Percentiles rank a stretch among this genome's conserved stretches.
These are phyloP conservation scores for Claviceps fusiformis DNA, from an alignment of 2,329 filamentous ascomycete genomes.

Conservation along the genomic window DNA sequence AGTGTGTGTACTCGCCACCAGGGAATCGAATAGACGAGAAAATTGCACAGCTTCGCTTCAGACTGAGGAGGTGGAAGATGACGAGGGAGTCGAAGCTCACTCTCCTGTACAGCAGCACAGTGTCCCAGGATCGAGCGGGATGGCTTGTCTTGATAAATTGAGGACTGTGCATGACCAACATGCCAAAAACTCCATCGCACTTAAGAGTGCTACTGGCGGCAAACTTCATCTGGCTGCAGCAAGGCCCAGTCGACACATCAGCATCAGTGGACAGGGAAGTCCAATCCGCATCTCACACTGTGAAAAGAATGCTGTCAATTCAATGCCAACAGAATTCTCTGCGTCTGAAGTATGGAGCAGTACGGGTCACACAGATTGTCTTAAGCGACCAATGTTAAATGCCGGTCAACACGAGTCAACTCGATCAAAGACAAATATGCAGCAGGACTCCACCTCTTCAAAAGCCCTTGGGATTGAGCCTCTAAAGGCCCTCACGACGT, in stretches of 20 bases:
- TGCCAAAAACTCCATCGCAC: neutral
- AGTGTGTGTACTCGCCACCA: neutral
- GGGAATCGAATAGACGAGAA: neutral
- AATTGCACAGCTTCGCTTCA: neutral
- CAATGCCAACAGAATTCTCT: neutral
- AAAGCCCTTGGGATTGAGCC: neutral
- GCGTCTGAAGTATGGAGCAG: neutral
- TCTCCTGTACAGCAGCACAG: neutral
- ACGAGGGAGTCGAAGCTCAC: neutral
- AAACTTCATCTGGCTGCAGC: neutral
- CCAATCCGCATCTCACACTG: neutral
- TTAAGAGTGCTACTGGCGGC: neutral
- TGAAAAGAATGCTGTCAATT: neutral
- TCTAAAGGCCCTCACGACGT: neutral
- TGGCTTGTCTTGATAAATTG: neutral
- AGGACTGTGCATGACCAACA: neutral
- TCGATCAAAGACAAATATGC: neutral
- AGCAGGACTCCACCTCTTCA: neutral
- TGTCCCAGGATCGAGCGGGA: neutral
- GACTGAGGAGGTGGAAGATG: neutral
- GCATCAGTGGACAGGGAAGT: constrained; percentile 3
- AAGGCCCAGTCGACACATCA: neutral
- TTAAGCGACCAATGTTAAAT: neutral
- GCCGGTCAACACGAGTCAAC: neutral
- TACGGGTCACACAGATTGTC: too few relatives aligned